Evolutionary conservation across 352 stramenopile species (phyloP).

Genomic region (Phytophthora hybrid): DNA sequence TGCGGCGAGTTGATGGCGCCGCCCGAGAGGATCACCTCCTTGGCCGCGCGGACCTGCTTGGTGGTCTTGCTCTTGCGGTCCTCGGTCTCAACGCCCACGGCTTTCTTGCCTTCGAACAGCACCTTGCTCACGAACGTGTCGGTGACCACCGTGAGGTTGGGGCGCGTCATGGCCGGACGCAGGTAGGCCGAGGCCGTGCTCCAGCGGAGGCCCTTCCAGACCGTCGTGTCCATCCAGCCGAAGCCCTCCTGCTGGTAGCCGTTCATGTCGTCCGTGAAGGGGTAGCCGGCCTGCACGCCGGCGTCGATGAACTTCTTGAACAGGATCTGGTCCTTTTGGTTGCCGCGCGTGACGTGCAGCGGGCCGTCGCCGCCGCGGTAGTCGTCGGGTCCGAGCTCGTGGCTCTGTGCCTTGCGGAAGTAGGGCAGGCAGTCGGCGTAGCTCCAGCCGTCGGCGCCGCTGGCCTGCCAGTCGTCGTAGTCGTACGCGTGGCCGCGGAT

Average conservation of each 20-base stretch:
- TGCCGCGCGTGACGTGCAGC: slow-evolving; percentile 79
- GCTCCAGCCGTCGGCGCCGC: slow-evolving; percentile 82
- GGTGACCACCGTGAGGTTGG: slow-evolving; percentile 82
- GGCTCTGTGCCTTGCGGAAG: slow-evolving; percentile 88
- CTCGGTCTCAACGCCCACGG: slow-evolving; percentile 79
- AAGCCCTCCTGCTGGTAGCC: slow-evolving; percentile 91
- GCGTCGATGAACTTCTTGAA: slow-evolving; percentile 92
- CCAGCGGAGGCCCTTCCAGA: slow-evolving; percentile 85
- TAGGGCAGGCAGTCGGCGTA: slow-evolving; percentile 90
- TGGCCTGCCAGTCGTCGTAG: slow-evolving; percentile 88
- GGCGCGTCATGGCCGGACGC: slow-evolving; percentile 65
- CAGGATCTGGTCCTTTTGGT: slow-evolving; percentile 84
- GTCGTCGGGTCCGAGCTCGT: slow-evolving; percentile 77
- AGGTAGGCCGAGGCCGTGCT: slow-evolving; percentile 83
- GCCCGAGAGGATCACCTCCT: slow-evolving; percentile 90
- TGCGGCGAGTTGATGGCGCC: slow-evolving; percentile 92
- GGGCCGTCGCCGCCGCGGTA: slow-evolving; percentile 88
- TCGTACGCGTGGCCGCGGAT: slow-evolving; percentile 89
- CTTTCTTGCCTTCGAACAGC: slow-evolving; percentile 83
- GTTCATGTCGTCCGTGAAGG: slow-evolving; percentile 92
- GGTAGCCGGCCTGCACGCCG: slow-evolving; percentile 85
- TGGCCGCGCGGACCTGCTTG: slow-evolving; percentile 66
- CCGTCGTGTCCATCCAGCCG: slow-evolving; percentile 92
- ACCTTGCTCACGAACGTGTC: slow-evolving; percentile 89
- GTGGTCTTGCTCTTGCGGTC: slow-evolving; percentile 64